Evolutionary conservation across 164 flowering plant species (phyloP).

Genomic region (Protea cynaroides): DNA sequence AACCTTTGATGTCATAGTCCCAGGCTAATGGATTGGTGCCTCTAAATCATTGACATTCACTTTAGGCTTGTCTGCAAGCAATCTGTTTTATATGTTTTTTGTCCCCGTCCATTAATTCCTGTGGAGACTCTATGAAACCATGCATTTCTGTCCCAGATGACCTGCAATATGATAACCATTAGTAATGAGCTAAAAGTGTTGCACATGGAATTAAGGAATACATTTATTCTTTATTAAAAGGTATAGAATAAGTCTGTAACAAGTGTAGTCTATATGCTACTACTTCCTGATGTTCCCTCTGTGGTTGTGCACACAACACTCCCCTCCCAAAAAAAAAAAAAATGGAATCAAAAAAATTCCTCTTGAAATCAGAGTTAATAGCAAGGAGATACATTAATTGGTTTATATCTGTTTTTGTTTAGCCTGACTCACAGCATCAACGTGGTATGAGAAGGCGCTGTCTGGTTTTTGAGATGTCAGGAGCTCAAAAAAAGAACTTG

Average conservation of each 20-base stretch:
- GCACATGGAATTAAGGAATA: not conserved
- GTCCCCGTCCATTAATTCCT: not conserved
- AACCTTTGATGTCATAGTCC: not conserved
- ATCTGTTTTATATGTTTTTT: not conserved
- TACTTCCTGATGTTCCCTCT: no score
- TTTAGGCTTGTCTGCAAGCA: not conserved
- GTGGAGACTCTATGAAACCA: not conserved
- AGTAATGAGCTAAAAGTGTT: not conserved
- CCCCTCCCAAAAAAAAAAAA: no score
- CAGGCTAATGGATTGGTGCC: not conserved
- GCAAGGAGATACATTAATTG: not conserved
- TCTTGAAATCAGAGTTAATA: not conserved
- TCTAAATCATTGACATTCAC: not conserved
- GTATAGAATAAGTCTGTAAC: no score
- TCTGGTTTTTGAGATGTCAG: conserved; percentile 66
- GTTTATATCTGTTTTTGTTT: conserved; percentile 14
- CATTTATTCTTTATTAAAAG: no score
- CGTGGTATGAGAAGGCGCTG: conserved; percentile 89
- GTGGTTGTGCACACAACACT: no score
- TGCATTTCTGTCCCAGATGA: no score
- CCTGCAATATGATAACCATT: no score
- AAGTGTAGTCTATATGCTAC: no score
- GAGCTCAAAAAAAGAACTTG: conserved; percentile 45
- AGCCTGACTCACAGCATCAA: conserved; percentile 39
- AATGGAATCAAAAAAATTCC: not conserved